These are phyloP conservation scores for Emergomyces orientalis DNA, from an alignment of 2,329 filamentous ascomycete species.

Conservation along the genomic window DNA sequence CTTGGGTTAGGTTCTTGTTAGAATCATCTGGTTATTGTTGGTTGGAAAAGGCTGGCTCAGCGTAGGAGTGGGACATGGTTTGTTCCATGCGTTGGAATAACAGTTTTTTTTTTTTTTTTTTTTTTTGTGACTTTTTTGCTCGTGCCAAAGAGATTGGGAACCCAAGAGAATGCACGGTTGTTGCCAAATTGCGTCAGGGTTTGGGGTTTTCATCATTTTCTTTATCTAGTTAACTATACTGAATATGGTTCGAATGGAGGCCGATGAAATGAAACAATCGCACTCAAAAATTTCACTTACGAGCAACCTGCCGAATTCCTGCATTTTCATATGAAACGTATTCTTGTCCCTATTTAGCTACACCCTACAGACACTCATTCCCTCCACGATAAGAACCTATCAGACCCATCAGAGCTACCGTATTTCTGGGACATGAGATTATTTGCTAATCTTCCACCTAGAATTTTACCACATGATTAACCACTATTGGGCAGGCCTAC, in stretches of 20 bases:
- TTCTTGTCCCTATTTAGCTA: no score
- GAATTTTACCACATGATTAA: no score
- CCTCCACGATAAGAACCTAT: no score
- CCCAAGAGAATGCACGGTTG: neutral
- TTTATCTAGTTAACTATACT: neutral
- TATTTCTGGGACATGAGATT: no score
- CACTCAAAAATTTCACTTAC: neutral
- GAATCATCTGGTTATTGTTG: neutral
- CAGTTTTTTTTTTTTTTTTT: neutral
- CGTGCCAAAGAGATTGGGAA: neutral
- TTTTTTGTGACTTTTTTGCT: neutral
- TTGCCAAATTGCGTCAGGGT: neutral
- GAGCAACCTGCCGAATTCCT: no score
- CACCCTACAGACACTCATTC: neutral
- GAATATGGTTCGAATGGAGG: neutral
- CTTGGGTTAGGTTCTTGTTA: neutral
- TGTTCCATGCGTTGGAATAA: neutral
- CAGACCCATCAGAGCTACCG: no score
- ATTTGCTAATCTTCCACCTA: no score
- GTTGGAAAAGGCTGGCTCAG: neutral
- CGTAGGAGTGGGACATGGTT: neutral
- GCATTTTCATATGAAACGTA: no score
- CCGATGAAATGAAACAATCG: no score
- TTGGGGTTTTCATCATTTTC: neutral
- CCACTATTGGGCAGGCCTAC: no score